Base-by-base conservation (phyloP, 2,329 filamentous ascomycete genomes). In the Elsinoe fawcettii region DNA sequence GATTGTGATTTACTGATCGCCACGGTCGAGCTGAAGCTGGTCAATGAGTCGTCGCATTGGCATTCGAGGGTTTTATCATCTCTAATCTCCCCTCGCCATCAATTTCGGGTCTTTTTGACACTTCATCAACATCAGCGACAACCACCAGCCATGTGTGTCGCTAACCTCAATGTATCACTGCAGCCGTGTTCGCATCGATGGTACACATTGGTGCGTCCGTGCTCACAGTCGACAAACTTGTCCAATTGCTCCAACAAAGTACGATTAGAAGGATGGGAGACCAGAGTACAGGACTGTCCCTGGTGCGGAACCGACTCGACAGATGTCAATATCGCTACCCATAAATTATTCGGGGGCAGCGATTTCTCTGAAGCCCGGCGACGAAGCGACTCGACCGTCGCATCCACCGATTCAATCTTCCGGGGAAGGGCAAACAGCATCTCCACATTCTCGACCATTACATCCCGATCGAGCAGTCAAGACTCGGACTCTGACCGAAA, bases 261-360 rank as follows among this genome's bases (percentile, higher is more conserved):
- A 34, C 69, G 69, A 39, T 69, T 78, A 53, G 70, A 74, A 60
- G 76, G 76, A 54, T 78, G 76, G 76, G 76, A 78, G 65, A 74
- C 70, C 60, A 74, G 75, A 60, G 71, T 70, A 59, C 70, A 74
- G 51, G 69, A 69, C 61, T 78, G 76, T 62, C 76, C 76, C 9
- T 78, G 74, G 70, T 78, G 76, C 65, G 64, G 59, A 57, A 37
- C 58, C 37, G 14, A 51, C 27, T 44, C 56, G 46, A 18, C 63
- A 61, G 66, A 71, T 54, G 67, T 75, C 46, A 67, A 71, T 56
- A 65, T 63, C 56, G 69, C 73, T n/a, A 75, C 75, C 32, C 76
- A 77, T 64, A 67, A 73, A 32, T 71, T 77, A 49, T 73, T 77
- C n/a, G 75, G 75, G 8, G 55, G 56, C 60, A 72, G 71, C 55